phyloP scores from a whole-genome alignment of 1,284 basidiomycete species.

The Neonothopanus nambi region DNA sequence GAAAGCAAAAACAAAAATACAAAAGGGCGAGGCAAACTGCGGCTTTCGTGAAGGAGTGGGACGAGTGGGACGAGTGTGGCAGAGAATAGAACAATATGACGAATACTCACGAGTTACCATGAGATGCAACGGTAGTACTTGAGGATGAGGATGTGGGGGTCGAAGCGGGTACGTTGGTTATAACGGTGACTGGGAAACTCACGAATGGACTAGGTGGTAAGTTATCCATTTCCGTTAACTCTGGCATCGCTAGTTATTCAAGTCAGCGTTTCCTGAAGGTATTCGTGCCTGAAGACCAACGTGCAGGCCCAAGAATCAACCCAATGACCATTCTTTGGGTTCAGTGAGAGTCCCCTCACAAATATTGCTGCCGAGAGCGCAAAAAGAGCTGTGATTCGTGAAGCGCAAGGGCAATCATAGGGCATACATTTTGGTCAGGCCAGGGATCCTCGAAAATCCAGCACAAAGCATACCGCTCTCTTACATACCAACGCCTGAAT shows the following conservation, averaged over 20 bases:
- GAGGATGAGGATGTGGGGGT: slow-evolving; percentile 7
- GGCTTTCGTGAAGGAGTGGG: too few species aligned
- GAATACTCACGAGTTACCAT: not conserved
- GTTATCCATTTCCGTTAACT: slow-evolving; percentile 45
- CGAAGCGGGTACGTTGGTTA: slow-evolving; percentile 2
- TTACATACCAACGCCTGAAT: too few species aligned
- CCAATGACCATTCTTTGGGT: slow-evolving; percentile 32
- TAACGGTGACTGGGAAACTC: slow-evolving; percentile 8
- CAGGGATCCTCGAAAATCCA: too few species aligned
- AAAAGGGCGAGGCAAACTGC: too few species aligned
- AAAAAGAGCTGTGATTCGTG: not conserved
- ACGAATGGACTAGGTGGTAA: too few species aligned
- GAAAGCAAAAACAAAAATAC: too few species aligned
- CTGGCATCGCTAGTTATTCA: slow-evolving; percentile 39
- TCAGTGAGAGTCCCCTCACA: slow-evolving; percentile 1
- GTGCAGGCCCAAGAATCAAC: slow-evolving; percentile 36
- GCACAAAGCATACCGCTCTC: too few species aligned
- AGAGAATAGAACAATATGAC: not conserved
- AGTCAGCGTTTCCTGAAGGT: not conserved
- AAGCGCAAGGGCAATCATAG: too few species aligned
- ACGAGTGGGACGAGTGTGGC: too few species aligned
- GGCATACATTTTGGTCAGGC: too few species aligned
- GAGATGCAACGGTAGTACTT: not conserved
- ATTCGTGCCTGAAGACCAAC: too few species aligned
- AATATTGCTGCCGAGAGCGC: not conserved